Base-by-base conservation (phyloP, 768 basidiomycete genomes). In the Lactarius hatsudake region DNA sequence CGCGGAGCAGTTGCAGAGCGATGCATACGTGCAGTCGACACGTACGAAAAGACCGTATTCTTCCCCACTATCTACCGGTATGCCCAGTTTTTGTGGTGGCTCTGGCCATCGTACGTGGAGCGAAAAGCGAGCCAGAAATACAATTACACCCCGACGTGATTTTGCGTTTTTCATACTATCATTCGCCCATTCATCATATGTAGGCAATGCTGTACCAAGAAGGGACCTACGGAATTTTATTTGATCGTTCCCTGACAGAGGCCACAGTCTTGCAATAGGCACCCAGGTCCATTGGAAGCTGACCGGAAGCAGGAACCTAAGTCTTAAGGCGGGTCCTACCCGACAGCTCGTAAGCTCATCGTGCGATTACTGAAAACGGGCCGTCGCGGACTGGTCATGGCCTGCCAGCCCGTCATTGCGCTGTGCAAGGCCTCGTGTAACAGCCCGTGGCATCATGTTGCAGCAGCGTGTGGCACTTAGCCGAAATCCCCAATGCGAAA, bases 71-170 rank as follows among this genome's bases (percentile, higher is more conserved):
- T 71, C 70, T 72, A 83, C 79, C 80, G 78, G 77, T 71, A 72
- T 40, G 88, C 73, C 0, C 86, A 87, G 71, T 56, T 87, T 38
- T 56, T 87, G 40, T 91, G 89, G 73, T 91, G 88, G 89, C 61
- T 87, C 3, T 81, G 81, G 77, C 91, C 88, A 4, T 54, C 77
- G 0, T 78, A 85, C 54, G 73, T 91, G 10, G 88, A 92, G 71
- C 73, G 81, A 75, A 75, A 76, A 60, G 88, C 88, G 2, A 80
- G 80, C 55, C 79, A 75, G 71, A 92, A 92, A 76, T 93, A 93
- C 72, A 83, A 85, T 60, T 91, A 84, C 45, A 60, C 32, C 6
- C 53, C 67, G 17, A 30, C 42, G 12, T 68, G 34, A 64, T 63
- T n/a, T 26, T 26, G 32, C 40, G 9, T 1, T 18, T 28, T 9